phyloP scores from a whole-genome alignment of 2,329 filamentous ascomycete species.

The Fusarium sp. region DNA sequence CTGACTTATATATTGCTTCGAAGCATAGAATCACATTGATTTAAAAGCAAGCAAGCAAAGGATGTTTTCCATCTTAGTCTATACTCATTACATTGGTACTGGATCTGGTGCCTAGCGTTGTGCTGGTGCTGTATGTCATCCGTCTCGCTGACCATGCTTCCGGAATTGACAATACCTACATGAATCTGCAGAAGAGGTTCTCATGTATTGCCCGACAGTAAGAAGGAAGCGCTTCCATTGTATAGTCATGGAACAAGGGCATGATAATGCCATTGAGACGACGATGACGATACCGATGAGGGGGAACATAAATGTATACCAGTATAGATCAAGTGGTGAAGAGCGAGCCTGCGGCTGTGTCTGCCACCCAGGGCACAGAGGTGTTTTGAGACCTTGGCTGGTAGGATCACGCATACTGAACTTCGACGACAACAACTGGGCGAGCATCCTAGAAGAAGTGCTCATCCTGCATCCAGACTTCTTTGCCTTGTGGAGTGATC shows the following conservation, averaged over 20 bases:
- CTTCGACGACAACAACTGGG: too few species aligned
- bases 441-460: too few species aligned
- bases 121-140: neutral
- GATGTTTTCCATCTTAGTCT: accelerated
- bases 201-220: accelerated
- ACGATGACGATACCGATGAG: neutral
- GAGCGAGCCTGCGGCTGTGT: neutral
- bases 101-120: neutral
- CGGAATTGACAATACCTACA: neutral
- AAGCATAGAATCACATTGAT: accelerated
- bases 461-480: too few species aligned
- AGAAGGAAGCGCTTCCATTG: too few species aligned
- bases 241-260: neutral
- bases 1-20: neutral
- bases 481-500: too few species aligned
- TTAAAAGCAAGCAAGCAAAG: accelerated
- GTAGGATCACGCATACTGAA: neutral
- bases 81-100: neutral
- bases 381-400: neutral
- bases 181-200: neutral
- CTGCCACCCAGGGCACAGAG: neutral
- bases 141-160: neutral
- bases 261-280: neutral
- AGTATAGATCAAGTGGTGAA: neutral
- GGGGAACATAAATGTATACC: too few species aligned